A percentile compares a stretch with the other conserved stretches of the same genome.
These are phyloP conservation scores for Fusarium fracticaudum DNA, from an alignment of 2,329 filamentous ascomycete species.

Conservation along the genomic window DNA sequence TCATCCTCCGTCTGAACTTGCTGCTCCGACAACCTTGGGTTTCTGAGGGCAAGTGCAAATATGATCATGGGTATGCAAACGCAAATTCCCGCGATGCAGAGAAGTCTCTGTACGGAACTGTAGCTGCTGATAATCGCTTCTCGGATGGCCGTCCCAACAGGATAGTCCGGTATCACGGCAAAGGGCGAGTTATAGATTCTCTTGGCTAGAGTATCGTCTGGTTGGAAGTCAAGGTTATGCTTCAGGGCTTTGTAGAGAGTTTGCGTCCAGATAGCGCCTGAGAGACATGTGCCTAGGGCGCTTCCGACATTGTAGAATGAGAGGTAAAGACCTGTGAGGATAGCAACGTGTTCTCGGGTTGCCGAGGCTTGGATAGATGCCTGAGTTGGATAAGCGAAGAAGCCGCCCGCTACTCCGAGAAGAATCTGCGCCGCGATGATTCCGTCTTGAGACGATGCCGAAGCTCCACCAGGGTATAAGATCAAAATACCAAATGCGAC, in stretches of 20 bases:
- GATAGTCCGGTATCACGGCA: conserved; percentile 45
- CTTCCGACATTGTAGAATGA: conserved; percentile 55
- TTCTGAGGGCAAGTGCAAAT: conserved; percentile 54
- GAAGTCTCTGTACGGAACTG: conserved; percentile 54
- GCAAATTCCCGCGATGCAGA: conserved; percentile 57
- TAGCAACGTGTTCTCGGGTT: conserved; percentile 50
- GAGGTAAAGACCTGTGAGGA: conserved; percentile 52
- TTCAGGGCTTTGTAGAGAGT: conserved; percentile 48
- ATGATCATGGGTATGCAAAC: conserved; percentile 58
- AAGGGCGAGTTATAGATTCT: conserved; percentile 53
- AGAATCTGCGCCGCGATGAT: conserved; percentile 66
- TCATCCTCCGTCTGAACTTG: conserved; percentile 39
- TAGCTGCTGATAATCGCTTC: conserved; percentile 57
- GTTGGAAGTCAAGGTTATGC: conserved; percentile 47
- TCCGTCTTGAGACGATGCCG: conserved; percentile 54
- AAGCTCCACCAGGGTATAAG: conserved; percentile 60
- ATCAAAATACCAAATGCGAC: conserved; percentile 66
- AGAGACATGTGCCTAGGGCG: conserved; percentile 53
- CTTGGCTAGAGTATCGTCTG: conserved; percentile 48
- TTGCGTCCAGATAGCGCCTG: conserved; percentile 56
- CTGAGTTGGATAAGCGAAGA: conserved; percentile 60
- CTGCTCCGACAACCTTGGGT: conserved; percentile 55
- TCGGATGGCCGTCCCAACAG: conserved; percentile 56
- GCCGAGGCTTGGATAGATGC: conserved; percentile 53
- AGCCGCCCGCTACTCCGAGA: conserved; percentile 66